Base-by-base conservation (phyloP, 306 rosid species). In the Castanospermum australe region DNA sequence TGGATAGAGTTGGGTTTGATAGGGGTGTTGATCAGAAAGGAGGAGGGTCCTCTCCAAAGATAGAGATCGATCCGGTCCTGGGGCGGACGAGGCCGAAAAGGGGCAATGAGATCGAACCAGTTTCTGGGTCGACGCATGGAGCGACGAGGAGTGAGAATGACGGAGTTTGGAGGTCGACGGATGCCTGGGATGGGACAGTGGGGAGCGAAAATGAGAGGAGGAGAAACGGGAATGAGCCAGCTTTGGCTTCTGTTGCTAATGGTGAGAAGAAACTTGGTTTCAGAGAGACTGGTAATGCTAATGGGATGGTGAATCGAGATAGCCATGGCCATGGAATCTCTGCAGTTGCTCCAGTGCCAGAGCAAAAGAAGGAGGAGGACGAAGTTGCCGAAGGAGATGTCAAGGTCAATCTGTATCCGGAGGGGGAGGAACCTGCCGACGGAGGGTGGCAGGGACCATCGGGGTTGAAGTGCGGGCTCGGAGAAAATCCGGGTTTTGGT, bases 401-500 rank as follows among this genome's bases (percentile, higher is more conserved):
- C 38, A 87, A 84, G 74, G 82, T 88, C 30, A 71, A 85, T 71
- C 8, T 80, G 71, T 63, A 65, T 80, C 21, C 70, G 4, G 88
- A 71, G 39, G 92, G 84, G 52, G 96, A 81, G 81, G 92, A 82
- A 25, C 78, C 65, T 77, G 71, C 17, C 52, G 76, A 76, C 73
- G 89, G 88, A 83, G 95, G 77, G 69, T 87, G 96, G 94, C 79
- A 63, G 20, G 81, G 87, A 63, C 86, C 87, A 0, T 71, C 88
- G 0, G 86, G 76, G 33, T 82, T 95, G 89, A 92, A 90, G 82
- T 83, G 90, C 42, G 90, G 98, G 47, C 92, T 90, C 41, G 80
- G 87, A 44, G 97, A 92, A 20, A 91, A 91, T 86, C 98, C 94
- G 14, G 92, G 96, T 54, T 74, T 86, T 33, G 98, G 99, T 95